Conservation (phyloP, 805 yeast species). For the Myxozyma kluyveri region DNA sequence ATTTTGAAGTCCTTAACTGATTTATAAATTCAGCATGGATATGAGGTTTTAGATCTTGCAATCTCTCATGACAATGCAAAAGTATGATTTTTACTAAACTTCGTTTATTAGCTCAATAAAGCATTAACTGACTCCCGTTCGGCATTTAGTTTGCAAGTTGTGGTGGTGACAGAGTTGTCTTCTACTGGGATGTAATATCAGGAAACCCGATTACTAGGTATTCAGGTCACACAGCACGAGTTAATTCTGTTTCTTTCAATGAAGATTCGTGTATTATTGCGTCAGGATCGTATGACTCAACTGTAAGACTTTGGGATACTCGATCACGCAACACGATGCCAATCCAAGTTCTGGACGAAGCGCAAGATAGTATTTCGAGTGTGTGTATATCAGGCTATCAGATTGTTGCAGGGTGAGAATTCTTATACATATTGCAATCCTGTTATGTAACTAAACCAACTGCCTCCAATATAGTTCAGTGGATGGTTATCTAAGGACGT, state of each 20-base stretch:
- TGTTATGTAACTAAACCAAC: neutral
- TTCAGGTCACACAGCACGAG: conserved; percentile 34
- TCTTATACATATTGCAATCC: neutral
- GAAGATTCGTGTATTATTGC: conserved; percentile 34
- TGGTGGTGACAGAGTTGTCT: conserved; percentile 38
- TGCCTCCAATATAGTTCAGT: conserved; percentile 33
- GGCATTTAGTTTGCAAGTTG: conserved; percentile 34
- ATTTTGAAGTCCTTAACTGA: neutral
- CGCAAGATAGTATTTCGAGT: conserved; percentile 38
- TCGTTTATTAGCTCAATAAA: too few species aligned
- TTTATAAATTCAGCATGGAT: conserved; percentile 29
- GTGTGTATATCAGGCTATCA: conserved; percentile 27
- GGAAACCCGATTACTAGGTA: conserved; percentile 32
- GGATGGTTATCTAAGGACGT: conserved; percentile 37
- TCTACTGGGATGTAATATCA: conserved; percentile 36
- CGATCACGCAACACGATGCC: conserved; percentile 35
- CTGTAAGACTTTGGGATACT: conserved; percentile 39
- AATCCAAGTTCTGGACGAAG: conserved; percentile 39
- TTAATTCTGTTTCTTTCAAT: conserved; percentile 34
- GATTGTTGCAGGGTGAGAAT: conserved; percentile 34
- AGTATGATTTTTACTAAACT: conserved; percentile 11
- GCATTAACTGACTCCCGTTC: neutral
- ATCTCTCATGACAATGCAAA: conserved; percentile 32
- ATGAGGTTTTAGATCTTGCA: conserved; percentile 36
- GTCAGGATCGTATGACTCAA: conserved; percentile 37